Conservation (phyloP, 2,329 filamentous ascomycete species). For the Ceratocystis alfenasii region DNA sequence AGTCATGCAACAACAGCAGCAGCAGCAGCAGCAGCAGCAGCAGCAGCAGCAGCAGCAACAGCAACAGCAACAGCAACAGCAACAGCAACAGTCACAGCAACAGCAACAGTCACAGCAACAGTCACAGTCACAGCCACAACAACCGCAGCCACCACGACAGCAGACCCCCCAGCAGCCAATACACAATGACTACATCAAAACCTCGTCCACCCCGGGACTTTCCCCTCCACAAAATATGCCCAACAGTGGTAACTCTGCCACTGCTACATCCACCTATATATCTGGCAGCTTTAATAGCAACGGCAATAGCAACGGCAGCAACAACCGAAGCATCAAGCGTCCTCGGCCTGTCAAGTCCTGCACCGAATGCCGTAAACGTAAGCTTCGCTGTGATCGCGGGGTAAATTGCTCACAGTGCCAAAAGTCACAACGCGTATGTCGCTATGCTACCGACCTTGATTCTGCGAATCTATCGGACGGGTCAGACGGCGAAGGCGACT, state of each 20-base stretch:
- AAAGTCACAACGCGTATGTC: constrained; percentile 43
- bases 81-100: neutral
- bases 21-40: constrained; percentile 8
- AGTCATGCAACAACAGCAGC: constrained; percentile 4
- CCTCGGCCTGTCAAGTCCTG: constrained; percentile 46
- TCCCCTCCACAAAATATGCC: constrained; percentile 10
- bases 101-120: neutral
- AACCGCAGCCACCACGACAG: constrained; percentile 7
- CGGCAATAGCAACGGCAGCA: constrained; percentile 8
- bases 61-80: neutral
- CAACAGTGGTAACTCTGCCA: constrained; percentile 2
- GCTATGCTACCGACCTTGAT: constrained; percentile 39
- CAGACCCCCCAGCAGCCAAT: constrained; percentile 12
- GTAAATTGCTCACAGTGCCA: constrained; percentile 47
- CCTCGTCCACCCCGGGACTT: constrained; percentile 17
- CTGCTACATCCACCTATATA: constrained; percentile 7
- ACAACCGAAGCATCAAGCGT: constrained; percentile 37
- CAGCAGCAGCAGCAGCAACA: constrained; percentile 3
- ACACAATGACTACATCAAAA: constrained; percentile 16
- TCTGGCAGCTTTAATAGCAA: neutral
- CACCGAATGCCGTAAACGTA: constrained; percentile 46
- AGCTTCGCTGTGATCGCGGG: constrained; percentile 45
- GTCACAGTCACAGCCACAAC: constrained; percentile 4
- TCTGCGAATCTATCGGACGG: constrained; percentile 39
- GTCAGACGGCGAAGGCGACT: constrained; percentile 33